Evolutionary conservation across 1,139 yeast species (phyloP).

Genomic region (Hanseniaspora gamundiae): DNA sequence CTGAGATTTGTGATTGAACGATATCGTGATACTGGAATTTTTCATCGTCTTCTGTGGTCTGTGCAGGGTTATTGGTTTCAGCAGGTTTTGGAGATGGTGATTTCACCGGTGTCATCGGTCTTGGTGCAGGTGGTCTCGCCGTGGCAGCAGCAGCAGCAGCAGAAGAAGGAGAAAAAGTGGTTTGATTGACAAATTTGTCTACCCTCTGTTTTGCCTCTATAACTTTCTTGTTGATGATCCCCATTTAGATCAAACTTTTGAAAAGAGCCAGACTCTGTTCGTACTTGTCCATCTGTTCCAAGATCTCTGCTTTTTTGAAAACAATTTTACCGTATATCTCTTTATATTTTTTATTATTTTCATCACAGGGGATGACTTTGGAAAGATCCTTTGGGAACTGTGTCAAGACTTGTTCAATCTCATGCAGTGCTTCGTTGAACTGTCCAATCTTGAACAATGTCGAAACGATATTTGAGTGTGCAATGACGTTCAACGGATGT

Average conservation of each 20-base stretch:
- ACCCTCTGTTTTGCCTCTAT: constrained; percentile 83
- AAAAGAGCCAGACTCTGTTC: constrained; percentile 51
- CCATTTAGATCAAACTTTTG: constrained; percentile 50
- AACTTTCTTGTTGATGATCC: constrained; percentile 48
- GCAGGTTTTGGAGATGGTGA: neutral
- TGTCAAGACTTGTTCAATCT: constrained; percentile 44
- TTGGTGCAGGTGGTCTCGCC: neutral
- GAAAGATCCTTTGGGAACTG: constrained; percentile 37
- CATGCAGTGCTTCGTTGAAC: constrained; percentile 45
- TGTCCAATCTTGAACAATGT: constrained; percentile 66
- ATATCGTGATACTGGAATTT: constrained; percentile 47
- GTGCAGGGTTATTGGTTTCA: constrained; percentile 27
- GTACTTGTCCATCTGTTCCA: constrained; percentile 66
- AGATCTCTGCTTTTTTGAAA: constrained; percentile 66
- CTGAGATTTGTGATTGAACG: constrained; percentile 40
- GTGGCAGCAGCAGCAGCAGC: neutral
- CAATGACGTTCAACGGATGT: constrained; percentile 58
- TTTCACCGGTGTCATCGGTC: neutral
- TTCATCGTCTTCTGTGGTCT: constrained; percentile 39
- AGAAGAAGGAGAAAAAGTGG: too few relatives aligned
- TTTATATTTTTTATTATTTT: constrained; percentile 31
- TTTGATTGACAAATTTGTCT: constrained; percentile 48
- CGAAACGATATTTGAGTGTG: constrained; percentile 66
- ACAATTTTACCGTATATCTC: constrained; percentile 66
- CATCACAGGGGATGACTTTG: constrained; percentile 18